Evolutionary conservation across 352 stramenopile genomes (phyloP), one percentile per base, ranked within the genome.

Genomic region (Peronospora farinosa): DNA sequence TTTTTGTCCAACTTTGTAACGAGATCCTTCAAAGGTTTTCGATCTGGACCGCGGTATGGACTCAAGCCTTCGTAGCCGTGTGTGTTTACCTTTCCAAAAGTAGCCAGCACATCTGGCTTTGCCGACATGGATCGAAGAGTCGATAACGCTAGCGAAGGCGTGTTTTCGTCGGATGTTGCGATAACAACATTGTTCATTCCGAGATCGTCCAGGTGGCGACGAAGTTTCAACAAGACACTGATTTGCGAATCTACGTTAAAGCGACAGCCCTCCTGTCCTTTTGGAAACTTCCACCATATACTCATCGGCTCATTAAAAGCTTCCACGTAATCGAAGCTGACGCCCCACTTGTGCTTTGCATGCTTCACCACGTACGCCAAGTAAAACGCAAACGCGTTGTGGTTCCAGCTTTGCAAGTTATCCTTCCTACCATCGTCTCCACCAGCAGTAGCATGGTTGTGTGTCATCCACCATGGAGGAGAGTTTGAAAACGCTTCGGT

Each of bases 391-490:
- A 85, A 83, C 17, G 61, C 31, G 1, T 66, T 54, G n/a, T 74
- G 50, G 51, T 77, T 78, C 69, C 66, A 77, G 25, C 45, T 50
- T 35, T 78, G 63, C 8, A 83, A 47, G 37, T 85, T 85, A 47
- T 79, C 69, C 17, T 64, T 64, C 6, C 47, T 61, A 17, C 71
- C 60, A 5, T 53, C 62, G 13, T 57, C 48, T 32, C 60, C 71
- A 31, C 74, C 74, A 10, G 74, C 71, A 10, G 72, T 72, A 0
- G 71, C 67, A 40, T 72, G 55, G 51, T 83, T 83, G 48, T 59
- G 65, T 27, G 55, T 78, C 74, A 83, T 85, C 74, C 74, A 85
- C 74, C 74, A 85, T 10, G 74, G 74, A 5, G 71, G 71, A 36
- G 74, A 69, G 47, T 85, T 83, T 4, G 71, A 78, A 39, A 82